These are phyloP conservation scores for Schizosaccharomyces osmophilus DNA, from an alignment of 805 yeast species.

Conservation along the genomic window DNA sequence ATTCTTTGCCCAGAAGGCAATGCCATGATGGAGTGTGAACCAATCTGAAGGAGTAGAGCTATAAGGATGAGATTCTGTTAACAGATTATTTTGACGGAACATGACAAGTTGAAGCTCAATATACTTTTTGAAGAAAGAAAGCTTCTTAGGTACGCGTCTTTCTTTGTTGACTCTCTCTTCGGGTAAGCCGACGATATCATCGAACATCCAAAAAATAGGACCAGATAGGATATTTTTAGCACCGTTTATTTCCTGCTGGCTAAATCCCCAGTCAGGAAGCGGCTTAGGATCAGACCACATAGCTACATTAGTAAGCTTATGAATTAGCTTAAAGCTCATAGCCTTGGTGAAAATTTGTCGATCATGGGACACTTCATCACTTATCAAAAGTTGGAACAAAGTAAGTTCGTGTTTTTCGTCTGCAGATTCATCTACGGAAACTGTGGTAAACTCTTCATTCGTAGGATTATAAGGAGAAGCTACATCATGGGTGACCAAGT, in stretches of 20 bases:
- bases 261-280: constrained; percentile 87
- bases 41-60: constrained; percentile 78
- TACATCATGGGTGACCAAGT: constrained; percentile 72
- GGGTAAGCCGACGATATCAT: constrained; percentile 36
- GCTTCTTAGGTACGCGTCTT: constrained; percentile 26
- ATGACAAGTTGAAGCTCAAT: constrained; percentile 63
- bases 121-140: constrained; percentile 72
- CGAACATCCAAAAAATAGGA: constrained; percentile 54
- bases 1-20: constrained; percentile 80
- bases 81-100: constrained; percentile 79
- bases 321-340: constrained; percentile 44
- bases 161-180: constrained; percentile 35
- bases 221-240: constrained; percentile 51
- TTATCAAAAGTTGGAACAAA: constrained; percentile 44
- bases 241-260: constrained; percentile 86
- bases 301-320: constrained; percentile 70
- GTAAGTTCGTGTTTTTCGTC: constrained; percentile 43
- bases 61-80: constrained; percentile 77
- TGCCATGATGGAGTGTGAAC: constrained; percentile 80
- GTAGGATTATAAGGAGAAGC: constrained; percentile 82
- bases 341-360: constrained; percentile 43
- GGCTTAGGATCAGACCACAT: constrained; percentile 70
- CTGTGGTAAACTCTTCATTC: constrained; percentile 80
- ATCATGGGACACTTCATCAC: constrained; percentile 24
- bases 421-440: constrained; percentile 32